Evolutionary conservation across 768 basidiomycete species (phyloP), one percentile per base, ranked within the genome.

Genomic region (Suillus weaverae): DNA sequence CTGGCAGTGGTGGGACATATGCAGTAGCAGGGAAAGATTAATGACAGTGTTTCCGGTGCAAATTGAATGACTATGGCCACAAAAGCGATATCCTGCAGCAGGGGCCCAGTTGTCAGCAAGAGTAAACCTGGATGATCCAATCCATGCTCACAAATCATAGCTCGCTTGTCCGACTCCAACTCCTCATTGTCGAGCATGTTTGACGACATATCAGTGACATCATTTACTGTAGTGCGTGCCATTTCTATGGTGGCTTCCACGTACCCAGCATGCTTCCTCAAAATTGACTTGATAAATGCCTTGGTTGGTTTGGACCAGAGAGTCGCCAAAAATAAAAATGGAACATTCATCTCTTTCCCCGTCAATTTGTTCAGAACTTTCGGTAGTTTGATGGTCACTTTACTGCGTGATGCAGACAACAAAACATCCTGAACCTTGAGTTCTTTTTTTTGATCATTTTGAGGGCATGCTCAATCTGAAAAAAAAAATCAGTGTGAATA

Each of bases 341-440:
- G 62, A 43, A 14, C 13, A 16, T 36, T 63, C 7, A 54, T 33
- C 41, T 39, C 9, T 13, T 63, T 63, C 33, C 62, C 55, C 4
- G 62, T 63, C 22, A 3, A 4, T 5, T 26, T 53, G 20, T 59
- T 63, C 20, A 63, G 53, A 11, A 54, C 30, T 11, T 63, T 63
- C 2, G 32, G 62, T 3, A 63, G 55, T 9, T 13, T 63, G 30
- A 63, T 43, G 9, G 4, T 18, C 4, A 41, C 5, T 8, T 33
- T 22, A 6, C 62, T 54, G 14, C 30, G 18, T 13, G 32, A 46
- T 8, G 22, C 18, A 2, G 44, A 46, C 7, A 4, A 22, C n/a
- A 61, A 10, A 14, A 50, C 20, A 4, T 48, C 6, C 10, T 32
- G 11, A 14, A 30, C 30, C 4, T 48, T 26, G 10, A 61, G 8